phyloP scores from a whole-genome alignment of 768 basidiomycete genomes.

The Phaeotremella fagi region DNA sequence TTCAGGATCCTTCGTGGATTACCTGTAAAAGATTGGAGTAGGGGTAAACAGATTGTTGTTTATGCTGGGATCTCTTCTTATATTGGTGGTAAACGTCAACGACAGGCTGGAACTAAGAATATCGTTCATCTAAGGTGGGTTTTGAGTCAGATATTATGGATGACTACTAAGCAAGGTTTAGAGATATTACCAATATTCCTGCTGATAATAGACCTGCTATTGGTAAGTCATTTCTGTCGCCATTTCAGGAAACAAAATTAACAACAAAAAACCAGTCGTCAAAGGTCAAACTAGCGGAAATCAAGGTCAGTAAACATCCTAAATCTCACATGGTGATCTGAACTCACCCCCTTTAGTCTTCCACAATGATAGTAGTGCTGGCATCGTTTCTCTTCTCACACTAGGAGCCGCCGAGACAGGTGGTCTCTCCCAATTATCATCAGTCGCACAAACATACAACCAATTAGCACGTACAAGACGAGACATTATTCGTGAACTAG shows the following conservation, averaged over 20 bases:
- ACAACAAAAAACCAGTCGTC: conserved; percentile 7
- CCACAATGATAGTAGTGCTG: conserved; percentile 21
- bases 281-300: conserved; percentile 28
- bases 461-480: conserved; percentile 10
- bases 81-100: conserved; percentile 2
- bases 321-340: too few relatives aligned
- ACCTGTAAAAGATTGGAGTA: conserved; percentile 19
- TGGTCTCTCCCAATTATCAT: conserved; percentile 23
- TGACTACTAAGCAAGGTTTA: background rate
- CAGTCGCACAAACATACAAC: conserved; percentile 26
- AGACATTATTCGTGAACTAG: conserved; percentile 24
- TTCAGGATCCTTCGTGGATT: conserved; percentile 24
- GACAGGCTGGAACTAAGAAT: conserved; percentile 4
- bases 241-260: background rate
- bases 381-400: conserved; percentile 22
- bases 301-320: conserved; percentile 13
- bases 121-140: conserved; percentile 24
- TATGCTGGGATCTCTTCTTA: conserved; percentile 27
- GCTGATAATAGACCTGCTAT: conserved; percentile 24
- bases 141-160: background rate
- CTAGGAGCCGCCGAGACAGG: conserved; percentile 25
- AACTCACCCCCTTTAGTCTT: conserved; percentile 9
- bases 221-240: conserved; percentile 4
- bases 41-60: conserved; percentile 18
- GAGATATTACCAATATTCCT: conserved; percentile 24